Evolutionary conservation across 768 basidiomycete genomes (phyloP).

Genomic region (Trametes villosa): DNA sequence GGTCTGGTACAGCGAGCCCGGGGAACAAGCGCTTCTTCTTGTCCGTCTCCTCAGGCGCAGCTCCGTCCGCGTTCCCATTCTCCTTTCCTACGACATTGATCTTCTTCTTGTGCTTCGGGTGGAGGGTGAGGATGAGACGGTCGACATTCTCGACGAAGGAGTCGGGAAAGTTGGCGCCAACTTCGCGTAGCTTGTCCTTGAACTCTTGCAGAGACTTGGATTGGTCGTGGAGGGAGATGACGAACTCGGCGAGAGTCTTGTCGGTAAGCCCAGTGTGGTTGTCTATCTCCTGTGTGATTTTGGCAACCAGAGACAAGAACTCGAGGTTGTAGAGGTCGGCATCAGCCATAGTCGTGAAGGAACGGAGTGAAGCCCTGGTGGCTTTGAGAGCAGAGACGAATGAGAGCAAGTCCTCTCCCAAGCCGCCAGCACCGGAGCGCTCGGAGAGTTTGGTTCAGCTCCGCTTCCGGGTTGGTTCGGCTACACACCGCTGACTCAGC

Average conservation of each 20-base stretch:
- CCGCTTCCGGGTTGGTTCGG: not conserved
- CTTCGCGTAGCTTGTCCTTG: constrained; percentile 75
- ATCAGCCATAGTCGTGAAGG: constrained; percentile 54
- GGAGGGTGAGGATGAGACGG: constrained; percentile 90
- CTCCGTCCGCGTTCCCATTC: constrained; percentile 34
- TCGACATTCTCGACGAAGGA: constrained; percentile 93
- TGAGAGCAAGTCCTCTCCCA: too few relatives aligned
- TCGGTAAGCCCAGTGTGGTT: constrained; percentile 87
- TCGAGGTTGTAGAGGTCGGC: constrained; percentile 91
- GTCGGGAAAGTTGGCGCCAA: constrained; percentile 85
- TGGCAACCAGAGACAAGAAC: constrained; percentile 86
- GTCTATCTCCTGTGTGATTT: constrained; percentile 91
- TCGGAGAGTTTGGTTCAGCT: not conserved
- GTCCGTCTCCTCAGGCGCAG: constrained; percentile 60
- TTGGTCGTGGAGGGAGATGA: constrained; percentile 86
- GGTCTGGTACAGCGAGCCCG: constrained; percentile 82
- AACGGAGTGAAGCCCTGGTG: constrained; percentile 9
- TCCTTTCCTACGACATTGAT: constrained; percentile 38
- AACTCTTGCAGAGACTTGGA: constrained; percentile 80
- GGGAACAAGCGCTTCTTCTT: constrained; percentile 88
- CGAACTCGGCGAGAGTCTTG: constrained; percentile 94
- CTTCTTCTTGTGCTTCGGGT: constrained; percentile 89
- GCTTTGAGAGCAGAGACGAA: not conserved
- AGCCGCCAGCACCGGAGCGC: too few relatives aligned
- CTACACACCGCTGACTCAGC: constrained; percentile 11